Evolutionary conservation across 805 yeast genomes (phyloP).

Genomic region (Komagataella kurtzmanii): DNA sequence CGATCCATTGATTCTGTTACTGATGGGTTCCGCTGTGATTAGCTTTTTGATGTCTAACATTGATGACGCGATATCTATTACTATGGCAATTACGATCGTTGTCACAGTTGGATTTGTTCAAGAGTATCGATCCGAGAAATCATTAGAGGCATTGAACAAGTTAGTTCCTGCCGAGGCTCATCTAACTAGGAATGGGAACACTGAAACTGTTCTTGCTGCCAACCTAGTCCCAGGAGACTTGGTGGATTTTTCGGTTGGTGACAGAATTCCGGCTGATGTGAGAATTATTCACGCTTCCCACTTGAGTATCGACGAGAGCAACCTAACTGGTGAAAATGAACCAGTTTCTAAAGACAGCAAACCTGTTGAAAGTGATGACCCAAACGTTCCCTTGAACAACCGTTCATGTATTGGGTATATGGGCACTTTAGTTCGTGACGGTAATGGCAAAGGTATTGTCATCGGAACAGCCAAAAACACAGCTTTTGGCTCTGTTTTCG

Average conservation of each 20-base stretch:
- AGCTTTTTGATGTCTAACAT: conserved; percentile 90
- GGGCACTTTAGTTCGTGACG: conserved; percentile 97
- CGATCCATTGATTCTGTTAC: conserved; percentile 78
- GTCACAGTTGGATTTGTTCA: conserved; percentile 96
- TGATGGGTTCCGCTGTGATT: conserved; percentile 81
- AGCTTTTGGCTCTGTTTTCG: conserved; percentile 89
- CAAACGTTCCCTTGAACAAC: conserved; percentile 44
- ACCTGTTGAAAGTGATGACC: conserved; percentile 21
- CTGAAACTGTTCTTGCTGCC: conserved; percentile 75
- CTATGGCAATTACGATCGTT: conserved; percentile 84
- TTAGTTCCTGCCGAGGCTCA: conserved; percentile 97
- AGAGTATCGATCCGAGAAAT: conserved; percentile 91
- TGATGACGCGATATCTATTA: conserved; percentile 91
- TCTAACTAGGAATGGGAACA: conserved; percentile 67
- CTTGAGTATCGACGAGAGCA: conserved; percentile 81
- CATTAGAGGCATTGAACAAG: conserved; percentile 82
- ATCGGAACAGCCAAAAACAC: conserved; percentile 83
- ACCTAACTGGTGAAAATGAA: conserved; percentile 87
- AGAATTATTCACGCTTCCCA: conserved; percentile 71
- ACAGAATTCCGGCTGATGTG: conserved; percentile 91
- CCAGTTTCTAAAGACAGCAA: conserved; percentile 63
- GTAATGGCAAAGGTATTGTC: conserved; percentile 89
- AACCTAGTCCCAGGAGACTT: conserved; percentile 92
- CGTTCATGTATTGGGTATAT: conserved; percentile 78
- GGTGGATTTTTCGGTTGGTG: conserved; percentile 84